Evolutionary conservation across 2,329 filamentous ascomycete species (phyloP).

Genomic region (Dothiorella sarmentorum): DNA sequence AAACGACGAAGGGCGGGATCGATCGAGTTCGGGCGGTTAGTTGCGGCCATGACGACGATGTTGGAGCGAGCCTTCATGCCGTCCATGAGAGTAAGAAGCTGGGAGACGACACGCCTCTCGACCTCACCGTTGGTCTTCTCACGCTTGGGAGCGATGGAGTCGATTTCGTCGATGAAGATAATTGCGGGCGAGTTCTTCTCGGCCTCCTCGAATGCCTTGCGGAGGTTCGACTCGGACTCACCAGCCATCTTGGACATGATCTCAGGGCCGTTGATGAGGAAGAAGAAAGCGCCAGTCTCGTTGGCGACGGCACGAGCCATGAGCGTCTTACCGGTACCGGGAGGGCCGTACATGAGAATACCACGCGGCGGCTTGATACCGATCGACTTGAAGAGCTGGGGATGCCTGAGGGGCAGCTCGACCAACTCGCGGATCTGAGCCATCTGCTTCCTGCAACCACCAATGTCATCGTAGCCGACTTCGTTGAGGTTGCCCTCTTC

Average conservation of each 20-base stretch:
- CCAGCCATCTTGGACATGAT: constrained; percentile 99
- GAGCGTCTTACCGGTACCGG: constrained; percentile 98
- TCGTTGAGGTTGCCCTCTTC: constrained; percentile 99
- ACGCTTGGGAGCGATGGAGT: constrained; percentile 98
- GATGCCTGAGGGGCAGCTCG: constrained; percentile 92
- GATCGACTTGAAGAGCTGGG: constrained; percentile 99
- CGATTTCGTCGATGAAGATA: constrained; percentile 99
- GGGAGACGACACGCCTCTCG: constrained; percentile 96
- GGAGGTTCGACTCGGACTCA: constrained; percentile 96
- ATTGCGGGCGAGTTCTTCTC: constrained; percentile 99
- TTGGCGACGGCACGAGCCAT: constrained; percentile 99
- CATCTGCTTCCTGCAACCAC: constrained; percentile 99
- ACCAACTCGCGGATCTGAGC: constrained; percentile 98
- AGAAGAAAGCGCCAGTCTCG: constrained; percentile 98
- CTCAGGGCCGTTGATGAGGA: constrained; percentile 97
- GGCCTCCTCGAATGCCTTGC: constrained; percentile 99
- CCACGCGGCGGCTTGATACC: constrained; percentile 99
- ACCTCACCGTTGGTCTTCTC: constrained; percentile 99
- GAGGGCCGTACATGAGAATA: constrained; percentile 90
- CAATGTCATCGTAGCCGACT: constrained; percentile 98
- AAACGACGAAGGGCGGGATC: constrained; percentile 96
- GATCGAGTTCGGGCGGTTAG: constrained; percentile 97
- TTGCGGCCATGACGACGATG: constrained; percentile 98
- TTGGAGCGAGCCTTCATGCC: constrained; percentile 99
- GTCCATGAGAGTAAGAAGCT: constrained; percentile 96